phyloP scores from a whole-genome alignment of 306 rosid species.

The Astragalus glycyphyllos region DNA sequence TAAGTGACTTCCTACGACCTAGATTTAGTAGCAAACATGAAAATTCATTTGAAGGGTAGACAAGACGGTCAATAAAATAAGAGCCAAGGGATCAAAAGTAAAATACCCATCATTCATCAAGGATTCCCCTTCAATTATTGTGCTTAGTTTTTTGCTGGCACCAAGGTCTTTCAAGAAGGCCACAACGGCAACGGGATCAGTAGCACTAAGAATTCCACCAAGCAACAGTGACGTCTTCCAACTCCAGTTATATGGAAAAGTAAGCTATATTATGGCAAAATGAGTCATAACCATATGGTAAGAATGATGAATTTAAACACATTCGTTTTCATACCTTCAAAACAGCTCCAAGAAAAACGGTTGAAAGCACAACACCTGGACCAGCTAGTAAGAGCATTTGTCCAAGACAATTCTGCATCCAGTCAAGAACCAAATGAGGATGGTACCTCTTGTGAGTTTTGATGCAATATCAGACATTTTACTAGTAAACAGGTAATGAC shows the following conservation, averaged over 20 bases:
- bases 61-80: conserved; percentile 9
- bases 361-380: conserved; percentile 82
- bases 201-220: conserved; percentile 96
- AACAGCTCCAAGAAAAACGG: conserved; percentile 83
- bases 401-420: conserved; percentile 80
- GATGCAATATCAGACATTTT: conserved; percentile 13
- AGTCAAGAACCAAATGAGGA: conserved; percentile 28
- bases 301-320: conserved; percentile 25
- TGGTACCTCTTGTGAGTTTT: background rate
- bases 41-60: conserved; percentile 29
- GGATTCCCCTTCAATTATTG: conserved; percentile 97
- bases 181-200: conserved; percentile 98
- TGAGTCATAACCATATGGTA: conserved; percentile 29
- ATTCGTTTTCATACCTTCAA: conserved; percentile 68
- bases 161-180: conserved; percentile 95
- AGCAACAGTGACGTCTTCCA: conserved; percentile 97
- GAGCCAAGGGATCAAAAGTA: conserved; percentile 26
- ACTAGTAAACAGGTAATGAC: conserved; percentile 11
- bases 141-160: conserved; percentile 93
- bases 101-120: conserved; percentile 98
- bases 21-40: conserved; percentile 17
- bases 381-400: conserved; percentile 93
- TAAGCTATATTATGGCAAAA: conserved; percentile 60
- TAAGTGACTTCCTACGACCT: conserved; percentile 29
- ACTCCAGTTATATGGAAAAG: conserved; percentile 89